These are phyloP conservation scores for Sclerotinia subarctica DNA, from an alignment of 2,329 filamentous ascomycete genomes.

Conservation along the genomic window DNA sequence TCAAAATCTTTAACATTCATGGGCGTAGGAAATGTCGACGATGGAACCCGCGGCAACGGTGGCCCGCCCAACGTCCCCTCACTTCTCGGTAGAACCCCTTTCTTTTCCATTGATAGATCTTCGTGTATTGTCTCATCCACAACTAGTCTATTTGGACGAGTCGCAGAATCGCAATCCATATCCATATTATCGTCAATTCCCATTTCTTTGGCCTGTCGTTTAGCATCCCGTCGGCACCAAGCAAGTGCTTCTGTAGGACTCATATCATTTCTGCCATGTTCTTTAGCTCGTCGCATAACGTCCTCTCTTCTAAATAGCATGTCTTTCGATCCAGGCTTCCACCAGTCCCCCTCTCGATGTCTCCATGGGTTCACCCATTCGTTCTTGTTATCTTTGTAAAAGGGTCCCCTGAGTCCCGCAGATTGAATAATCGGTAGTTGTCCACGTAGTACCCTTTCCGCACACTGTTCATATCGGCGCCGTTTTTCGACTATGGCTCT, in stretches of 20 bases:
- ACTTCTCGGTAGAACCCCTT: neutral
- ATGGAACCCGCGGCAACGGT: neutral
- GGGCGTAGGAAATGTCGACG: neutral
- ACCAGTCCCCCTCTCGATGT: constrained; percentile 28
- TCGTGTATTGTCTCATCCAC: constrained; percentile 1
- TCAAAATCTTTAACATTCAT: neutral
- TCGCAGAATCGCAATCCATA: neutral
- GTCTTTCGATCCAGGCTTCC: constrained; percentile 29
- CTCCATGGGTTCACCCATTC: constrained; percentile 55
- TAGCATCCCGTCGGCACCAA: constrained; percentile 28
- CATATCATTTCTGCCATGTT: constrained; percentile 30
- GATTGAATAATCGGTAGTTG: constrained; percentile 56
- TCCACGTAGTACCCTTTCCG: constrained; percentile 56
- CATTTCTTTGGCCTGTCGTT: constrained; percentile 23
- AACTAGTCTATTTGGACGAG: neutral
- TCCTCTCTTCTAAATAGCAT: constrained; percentile 32
- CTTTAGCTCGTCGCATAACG: constrained; percentile 26
- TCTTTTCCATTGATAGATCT: neutral
- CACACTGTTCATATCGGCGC: constrained; percentile 57
- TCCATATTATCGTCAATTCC: neutral
- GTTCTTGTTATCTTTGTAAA: constrained; percentile 43
- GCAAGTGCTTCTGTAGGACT: constrained; percentile 28
- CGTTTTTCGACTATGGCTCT: constrained; percentile 48
- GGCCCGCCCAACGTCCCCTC: neutral
- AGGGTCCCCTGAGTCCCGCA: constrained; percentile 59